Base-by-base conservation (phyloP, 441 rosid species). In the Biscutella laevigata region DNA sequence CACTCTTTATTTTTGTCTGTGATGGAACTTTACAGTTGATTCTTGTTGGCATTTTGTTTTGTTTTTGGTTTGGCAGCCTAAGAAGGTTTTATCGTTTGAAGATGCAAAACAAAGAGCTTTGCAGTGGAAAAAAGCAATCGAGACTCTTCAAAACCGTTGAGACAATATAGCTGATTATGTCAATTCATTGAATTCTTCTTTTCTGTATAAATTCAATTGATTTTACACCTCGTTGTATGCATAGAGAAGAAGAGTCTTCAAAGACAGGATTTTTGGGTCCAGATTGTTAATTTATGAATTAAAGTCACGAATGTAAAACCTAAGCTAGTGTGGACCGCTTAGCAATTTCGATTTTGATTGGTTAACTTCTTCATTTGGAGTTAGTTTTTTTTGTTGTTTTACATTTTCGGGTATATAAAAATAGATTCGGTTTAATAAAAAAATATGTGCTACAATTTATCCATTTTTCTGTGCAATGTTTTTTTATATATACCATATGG, bases 81-180 rank as follows among this genome's bases (percentile, higher is more conserved):
- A 89, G 83, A 86, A 89, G 81, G 88, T 89, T 11, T 20, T 83
- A 71, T 80, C 88, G 21, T 94, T 89, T 51, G 99, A 89, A 61
- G 97, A 89, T 45, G 50, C 94, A 0, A 89, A 94, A 69, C 97
- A 87, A 68, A 74, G 96, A 74, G 94, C 97, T 11, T 70, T 74
- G 76, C 99, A 94, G 62, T 94, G 99, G 99, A 89, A 94, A 69
- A 83, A 85, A 69, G 96, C 86, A 6, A 94, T 94, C 1, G 96
- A 94, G 74, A 62, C 77, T 69, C 94, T 94, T 62, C 99, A 94
- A 61, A 84, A 71, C 59, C 87, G 71, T 59, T 89, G 59, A 42
- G 63, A 32, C 30, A n/a, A 39, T 13, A 8, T 22, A 29, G 47
- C 56, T 40, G 57, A 64, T 56, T 50, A 36, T 47, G 17, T 12